Evolutionary conservation across 176 grass and related monocot species (phyloP), one percentile per base, ranked within the genome.

Genomic region (Bonia amplexicaulis): DNA sequence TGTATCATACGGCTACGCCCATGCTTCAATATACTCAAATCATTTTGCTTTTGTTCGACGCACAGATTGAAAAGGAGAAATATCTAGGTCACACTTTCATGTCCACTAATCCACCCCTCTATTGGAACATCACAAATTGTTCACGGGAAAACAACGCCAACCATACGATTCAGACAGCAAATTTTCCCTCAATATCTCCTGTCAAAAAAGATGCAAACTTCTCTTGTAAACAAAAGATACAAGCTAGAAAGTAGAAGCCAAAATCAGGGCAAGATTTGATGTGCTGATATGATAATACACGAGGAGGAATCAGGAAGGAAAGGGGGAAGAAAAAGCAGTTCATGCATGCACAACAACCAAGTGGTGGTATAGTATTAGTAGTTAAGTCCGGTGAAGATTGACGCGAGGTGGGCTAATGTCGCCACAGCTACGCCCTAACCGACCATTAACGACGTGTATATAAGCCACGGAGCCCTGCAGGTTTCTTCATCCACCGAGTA

Each of bases 361-460:
- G 52, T 65, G 13, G 58, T 54, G 47, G 16, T 11, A 35, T 73
- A 40, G 42, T 39, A 77, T 58, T 58, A 85, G 44, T 70, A 35
- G 54, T 86, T 82, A 71, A 71, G 23, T 22, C 6, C 49, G 14
- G 37, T n/a, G 22, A 48, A 69, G 71, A 63, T 22, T 15, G 71
- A 10, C 44, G 79, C 78, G 79, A 82, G 88, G 71, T 71, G 74
- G 59, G 73, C 79, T 79, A 87, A 90, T 73, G 80, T n/a, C 80
- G 74, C 45, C 62, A 90, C 79, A 90, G 89, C 80, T 68, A 83
- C 89, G 53, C 58, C 40, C 59, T 22, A 87, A 83, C 89, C 59
- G 33, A 83, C 74, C 68, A 62, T 49, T 42, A 19, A 0, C 88
- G 26, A 65, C 59, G 29, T 84, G 26, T 90, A 88, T 88, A 87